phyloP scores from a whole-genome alignment of 768 basidiomycete species.

The Boletus speciosus region DNA sequence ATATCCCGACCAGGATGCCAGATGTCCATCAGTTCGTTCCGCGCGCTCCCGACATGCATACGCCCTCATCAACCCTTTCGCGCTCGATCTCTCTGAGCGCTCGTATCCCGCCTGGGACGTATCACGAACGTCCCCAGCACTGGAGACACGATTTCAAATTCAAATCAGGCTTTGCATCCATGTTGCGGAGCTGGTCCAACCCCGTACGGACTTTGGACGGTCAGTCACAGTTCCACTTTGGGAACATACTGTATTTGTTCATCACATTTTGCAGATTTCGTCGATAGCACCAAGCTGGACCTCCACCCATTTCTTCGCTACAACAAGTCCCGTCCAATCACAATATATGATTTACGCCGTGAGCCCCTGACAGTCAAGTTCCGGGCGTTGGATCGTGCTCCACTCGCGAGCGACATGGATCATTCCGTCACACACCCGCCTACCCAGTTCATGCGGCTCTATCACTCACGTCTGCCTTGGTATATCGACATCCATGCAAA shows the following conservation, averaged over 20 bases:
- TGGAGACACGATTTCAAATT: constrained; percentile 34
- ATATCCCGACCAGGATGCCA: constrained; percentile 19
- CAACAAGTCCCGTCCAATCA: constrained; percentile 32
- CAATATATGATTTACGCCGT: constrained; percentile 50
- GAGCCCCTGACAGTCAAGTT: constrained; percentile 41
- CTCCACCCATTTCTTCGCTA: constrained; percentile 24
- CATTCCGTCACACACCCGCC: constrained; percentile 54
- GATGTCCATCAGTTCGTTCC: constrained; percentile 14
- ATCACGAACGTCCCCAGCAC: constrained; percentile 23
- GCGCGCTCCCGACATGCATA: constrained; percentile 19
- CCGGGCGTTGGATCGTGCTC: constrained; percentile 41
- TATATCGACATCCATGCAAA: constrained; percentile 54
- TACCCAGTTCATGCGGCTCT: constrained; percentile 49
- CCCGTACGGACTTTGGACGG: constrained; percentile 11
- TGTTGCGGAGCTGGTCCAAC: constrained; percentile 25
- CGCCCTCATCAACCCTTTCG: constrained; percentile 25
- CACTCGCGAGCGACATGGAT: constrained; percentile 48
- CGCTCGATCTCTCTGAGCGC: constrained; percentile 13
- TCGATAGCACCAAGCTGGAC: constrained; percentile 26
- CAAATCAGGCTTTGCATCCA: constrained; percentile 28
- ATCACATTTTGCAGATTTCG: constrained; percentile 8
- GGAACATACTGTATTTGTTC: not conserved
- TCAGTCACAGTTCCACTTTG: constrained; percentile 6
- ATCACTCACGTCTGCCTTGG: constrained; percentile 60
- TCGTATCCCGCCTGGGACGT: constrained; percentile 8